Evolutionary conservation across 2,329 filamentous ascomycete genomes (phyloP).

Genomic region (Acephala macrosclerotiorum): DNA sequence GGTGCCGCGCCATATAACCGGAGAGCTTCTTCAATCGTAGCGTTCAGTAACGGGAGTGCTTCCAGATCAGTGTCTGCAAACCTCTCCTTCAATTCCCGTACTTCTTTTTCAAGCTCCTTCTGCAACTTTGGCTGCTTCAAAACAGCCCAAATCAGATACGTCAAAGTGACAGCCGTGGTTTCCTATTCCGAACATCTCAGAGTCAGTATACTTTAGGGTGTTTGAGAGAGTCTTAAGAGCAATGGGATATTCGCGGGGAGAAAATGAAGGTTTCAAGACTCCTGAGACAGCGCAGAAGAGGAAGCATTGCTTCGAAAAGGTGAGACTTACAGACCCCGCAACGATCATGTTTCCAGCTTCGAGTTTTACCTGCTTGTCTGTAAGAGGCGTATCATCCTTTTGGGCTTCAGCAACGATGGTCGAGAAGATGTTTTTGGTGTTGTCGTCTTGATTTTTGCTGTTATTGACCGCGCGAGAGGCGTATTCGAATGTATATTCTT

Average conservation of each 20-base stretch:
- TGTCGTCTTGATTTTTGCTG: constrained; percentile 9
- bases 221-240: no score
- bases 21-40: constrained; percentile 46
- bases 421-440: constrained; percentile 11
- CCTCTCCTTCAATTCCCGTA: background rate
- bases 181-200: no score
- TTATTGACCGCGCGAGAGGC: background rate
- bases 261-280: no score
- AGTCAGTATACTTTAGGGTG: no score
- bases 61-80: constrained; percentile 24
- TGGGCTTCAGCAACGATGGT: constrained; percentile 17
- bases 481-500: background rate
- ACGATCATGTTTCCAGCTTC: constrained; percentile 41
- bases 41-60: constrained; percentile 42
- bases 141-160: constrained; percentile 32
- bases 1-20: constrained; percentile 46
- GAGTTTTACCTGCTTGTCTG: constrained; percentile 1
- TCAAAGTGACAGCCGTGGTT: constrained; percentile 49
- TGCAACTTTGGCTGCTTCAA: constrained; percentile 19
- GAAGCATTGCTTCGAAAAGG: no score
- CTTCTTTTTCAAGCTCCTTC: constrained; percentile 13
- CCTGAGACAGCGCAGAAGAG: no score
- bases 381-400: constrained; percentile 6
- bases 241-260: no score
- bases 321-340: constrained; percentile 47